Conservation (phyloP, 2,329 filamentous ascomycete species). For the Ilyonectria sp. region DNA sequence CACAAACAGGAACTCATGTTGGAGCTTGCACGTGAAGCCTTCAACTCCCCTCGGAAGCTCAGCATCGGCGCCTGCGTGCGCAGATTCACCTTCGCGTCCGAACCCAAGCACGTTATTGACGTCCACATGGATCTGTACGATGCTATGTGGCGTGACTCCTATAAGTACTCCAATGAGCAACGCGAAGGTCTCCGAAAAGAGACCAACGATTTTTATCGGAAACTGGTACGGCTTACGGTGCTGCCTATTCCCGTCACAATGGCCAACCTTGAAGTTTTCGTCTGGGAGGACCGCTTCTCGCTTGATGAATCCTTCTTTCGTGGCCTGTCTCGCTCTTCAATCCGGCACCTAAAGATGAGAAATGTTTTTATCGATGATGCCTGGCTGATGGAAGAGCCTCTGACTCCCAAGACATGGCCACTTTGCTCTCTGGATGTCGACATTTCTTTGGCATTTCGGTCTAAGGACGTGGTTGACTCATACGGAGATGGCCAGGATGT, state of each 20-base stretch:
- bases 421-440: conserved; percentile 18
- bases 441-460: neutral
- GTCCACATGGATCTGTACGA: neutral
- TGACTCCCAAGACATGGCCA: conserved; percentile 19
- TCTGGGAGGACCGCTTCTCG: conserved; percentile 14
- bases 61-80: conserved; percentile 18
- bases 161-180: neutral
- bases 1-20: neutral
- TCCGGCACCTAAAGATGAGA: neutral
- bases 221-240: neutral
- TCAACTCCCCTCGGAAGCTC: neutral
- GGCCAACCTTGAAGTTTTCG: conserved; percentile 31
- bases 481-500: neutral
- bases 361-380: neutral
- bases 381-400: conserved; percentile 11
- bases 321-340: neutral
- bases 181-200: neutral
- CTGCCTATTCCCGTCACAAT: conserved; percentile 1
- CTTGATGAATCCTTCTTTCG: conserved; percentile 13
- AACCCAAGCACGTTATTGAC: neutral
- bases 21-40: neutral
- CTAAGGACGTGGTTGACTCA: neutral
- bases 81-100: conserved; percentile 5
- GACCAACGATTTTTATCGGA: neutral
- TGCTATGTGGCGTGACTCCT: neutral